phyloP scores from a whole-genome alignment of 2,329 filamentous ascomycete species.

The Aspergillus niger region DNA sequence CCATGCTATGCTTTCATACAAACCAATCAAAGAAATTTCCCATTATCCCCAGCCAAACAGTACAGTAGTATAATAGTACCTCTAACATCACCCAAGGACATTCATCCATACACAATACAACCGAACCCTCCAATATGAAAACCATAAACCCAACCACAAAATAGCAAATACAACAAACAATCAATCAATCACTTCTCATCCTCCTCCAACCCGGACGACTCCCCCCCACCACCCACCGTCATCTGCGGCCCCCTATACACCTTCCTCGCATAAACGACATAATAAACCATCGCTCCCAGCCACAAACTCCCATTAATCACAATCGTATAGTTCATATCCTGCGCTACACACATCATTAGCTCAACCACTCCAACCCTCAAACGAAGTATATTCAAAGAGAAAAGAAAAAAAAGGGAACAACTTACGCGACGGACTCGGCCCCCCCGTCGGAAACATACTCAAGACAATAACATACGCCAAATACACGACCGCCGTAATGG shows the following conservation, averaged over 20 bases:
- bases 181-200: neutral
- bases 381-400: neutral
- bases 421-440: constrained; percentile 54
- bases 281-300: constrained; percentile 58
- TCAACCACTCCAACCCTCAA: neutral
- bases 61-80: no score
- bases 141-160: no score
- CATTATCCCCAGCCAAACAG: no score
- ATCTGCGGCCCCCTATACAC: constrained; percentile 63
- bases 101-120: no score
- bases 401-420: constrained; percentile 5
- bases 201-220: constrained; percentile 10
- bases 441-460: constrained; percentile 60
- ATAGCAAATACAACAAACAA: neutral
- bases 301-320: constrained; percentile 62
- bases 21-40: no score
- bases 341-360: constrained; percentile 27
- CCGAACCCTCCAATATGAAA: no score
- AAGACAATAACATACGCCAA: constrained; percentile 57
- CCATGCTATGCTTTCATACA: no score
- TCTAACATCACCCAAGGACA: no score
- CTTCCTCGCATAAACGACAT: constrained; percentile 58
- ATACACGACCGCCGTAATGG: constrained; percentile 56
- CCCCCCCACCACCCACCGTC: constrained; percentile 49
- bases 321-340: constrained; percentile 63